Evolutionary conservation across 2,329 filamentous ascomycete genomes (phyloP).

Genomic region (Sclerotinia minor): DNA sequence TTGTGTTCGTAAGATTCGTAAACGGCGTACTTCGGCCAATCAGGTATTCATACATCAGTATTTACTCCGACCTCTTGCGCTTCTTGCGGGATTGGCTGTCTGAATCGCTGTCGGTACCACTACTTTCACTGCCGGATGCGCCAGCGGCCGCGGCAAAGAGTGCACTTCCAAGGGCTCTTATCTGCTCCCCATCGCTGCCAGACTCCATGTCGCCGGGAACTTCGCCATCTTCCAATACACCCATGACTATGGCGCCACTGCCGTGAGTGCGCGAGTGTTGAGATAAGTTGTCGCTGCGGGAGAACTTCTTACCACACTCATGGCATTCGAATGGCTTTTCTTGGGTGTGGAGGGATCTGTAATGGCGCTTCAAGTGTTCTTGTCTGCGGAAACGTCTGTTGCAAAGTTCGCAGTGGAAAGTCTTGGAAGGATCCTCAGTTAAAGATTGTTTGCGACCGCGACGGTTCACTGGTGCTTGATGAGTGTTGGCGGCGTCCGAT

Average conservation of each 20-base stretch:
- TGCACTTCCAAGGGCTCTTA: slow-evolving; percentile 68
- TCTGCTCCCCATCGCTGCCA: slow-evolving; percentile 57
- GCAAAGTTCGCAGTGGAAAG: slow-evolving; percentile 95
- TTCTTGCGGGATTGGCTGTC: slow-evolving; percentile 62
- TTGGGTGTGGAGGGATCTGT: slow-evolving; percentile 95
- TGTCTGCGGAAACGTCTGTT: slow-evolving; percentile 96
- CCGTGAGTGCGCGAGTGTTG: slow-evolving; percentile 96
- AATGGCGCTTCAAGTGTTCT: slow-evolving; percentile 98
- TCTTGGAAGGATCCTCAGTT: slow-evolving; percentile 97
- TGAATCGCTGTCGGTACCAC: slow-evolving; percentile 52
- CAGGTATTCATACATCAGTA: slow-evolving; percentile 22
- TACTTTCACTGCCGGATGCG: slow-evolving; percentile 64
- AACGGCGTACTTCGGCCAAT: slow-evolving; percentile 34
- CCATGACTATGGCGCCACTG: slow-evolving; percentile 86
- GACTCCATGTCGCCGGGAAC: slow-evolving; percentile 47
- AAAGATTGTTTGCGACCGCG: slow-evolving; percentile 97
- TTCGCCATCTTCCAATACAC: slow-evolving; percentile 74
- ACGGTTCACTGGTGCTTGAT: slow-evolving; percentile 70
- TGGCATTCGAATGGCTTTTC: slow-evolving; percentile 98
- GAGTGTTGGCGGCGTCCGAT: slow-evolving; percentile 40
- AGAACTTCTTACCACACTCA: slow-evolving; percentile 99
- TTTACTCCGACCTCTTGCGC: slow-evolving; percentile 69
- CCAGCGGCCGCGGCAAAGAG: slow-evolving; percentile 80
- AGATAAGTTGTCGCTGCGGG: slow-evolving; percentile 92
- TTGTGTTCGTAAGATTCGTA: slow-evolving; percentile 38